Evolutionary conservation across 2,329 filamentous ascomycete genomes (phyloP).

Genomic region (Talaromyces sp.): DNA sequence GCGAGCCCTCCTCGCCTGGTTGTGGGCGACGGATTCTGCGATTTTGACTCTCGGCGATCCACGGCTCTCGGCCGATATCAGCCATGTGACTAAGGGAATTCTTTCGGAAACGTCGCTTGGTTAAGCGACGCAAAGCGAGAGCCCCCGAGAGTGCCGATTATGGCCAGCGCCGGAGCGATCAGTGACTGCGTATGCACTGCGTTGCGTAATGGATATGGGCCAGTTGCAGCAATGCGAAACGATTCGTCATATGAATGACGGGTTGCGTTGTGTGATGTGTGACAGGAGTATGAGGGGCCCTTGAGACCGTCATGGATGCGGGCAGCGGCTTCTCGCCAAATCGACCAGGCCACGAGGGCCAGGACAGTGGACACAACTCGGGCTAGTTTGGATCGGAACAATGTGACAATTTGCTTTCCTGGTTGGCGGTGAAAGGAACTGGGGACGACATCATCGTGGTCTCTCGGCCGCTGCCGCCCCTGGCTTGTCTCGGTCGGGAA

Average conservation of each 20-base stretch:
- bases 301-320: not conserved
- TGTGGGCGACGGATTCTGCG: not conserved
- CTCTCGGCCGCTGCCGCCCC: not conserved
- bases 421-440: not conserved
- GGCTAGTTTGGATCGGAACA: not conserved
- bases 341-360: not conserved
- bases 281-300: too few relatives aligned
- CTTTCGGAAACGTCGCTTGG: not conserved
- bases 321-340: not conserved
- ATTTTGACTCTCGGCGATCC: not conserved
- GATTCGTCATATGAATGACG: not conserved
- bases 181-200: not conserved
- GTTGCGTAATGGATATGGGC: not conserved
- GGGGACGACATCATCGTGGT: not conserved
- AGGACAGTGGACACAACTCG: not conserved
- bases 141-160: not conserved
- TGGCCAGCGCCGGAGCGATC: not conserved
- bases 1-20: not conserved
- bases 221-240: not conserved
- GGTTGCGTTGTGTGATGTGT: not conserved
- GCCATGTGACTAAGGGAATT: not conserved
- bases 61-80: not conserved
- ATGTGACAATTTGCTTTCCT: not conserved
- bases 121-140: not conserved
- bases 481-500: not conserved